These are phyloP conservation scores for Macaranga tanarius DNA, from an alignment of 441 rosid species.

Conservation along the genomic window DNA sequence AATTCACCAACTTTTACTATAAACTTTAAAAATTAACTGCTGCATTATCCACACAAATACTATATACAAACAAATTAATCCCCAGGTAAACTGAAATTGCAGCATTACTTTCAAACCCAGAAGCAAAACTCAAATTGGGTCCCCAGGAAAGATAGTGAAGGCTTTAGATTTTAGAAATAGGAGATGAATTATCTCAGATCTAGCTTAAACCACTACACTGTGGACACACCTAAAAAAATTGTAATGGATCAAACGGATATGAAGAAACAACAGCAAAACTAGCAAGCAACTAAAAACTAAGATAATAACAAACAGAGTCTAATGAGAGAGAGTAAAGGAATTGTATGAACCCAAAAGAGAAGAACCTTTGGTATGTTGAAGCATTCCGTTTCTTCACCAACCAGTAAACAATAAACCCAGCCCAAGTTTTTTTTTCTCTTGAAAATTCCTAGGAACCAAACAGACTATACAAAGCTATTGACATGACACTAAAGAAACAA, in stretches of 20 bases:
- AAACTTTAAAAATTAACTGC: not conserved
- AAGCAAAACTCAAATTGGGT: not conserved
- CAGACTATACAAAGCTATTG: not conserved
- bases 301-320: not conserved
- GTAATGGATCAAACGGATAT: constrained; percentile 22
- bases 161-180: constrained; percentile 9
- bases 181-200: constrained; percentile 35
- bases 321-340: not conserved
- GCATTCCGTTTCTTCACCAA: no score
- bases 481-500: not conserved
- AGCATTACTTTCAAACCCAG: constrained; percentile 13
- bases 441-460: constrained; percentile 19
- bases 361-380: constrained; percentile 1
- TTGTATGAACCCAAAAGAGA: not conserved
- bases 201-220: constrained; percentile 15
- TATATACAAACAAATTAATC: not conserved
- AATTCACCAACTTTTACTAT: constrained; percentile 6
- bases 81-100: constrained; percentile 14
- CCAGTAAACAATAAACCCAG: not conserved
- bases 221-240: constrained; percentile 1
- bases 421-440: constrained; percentile 7
- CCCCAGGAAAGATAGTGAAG: not conserved
- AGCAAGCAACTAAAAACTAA: not conserved
- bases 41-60: constrained; percentile 6
- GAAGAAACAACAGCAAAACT: constrained; percentile 4